A percentile compares a stretch with the other conserved stretches of the same genome.
phyloP scores from a whole-genome alignment of 441 rosid genomes.

The Adansonia rubrostipa region DNA sequence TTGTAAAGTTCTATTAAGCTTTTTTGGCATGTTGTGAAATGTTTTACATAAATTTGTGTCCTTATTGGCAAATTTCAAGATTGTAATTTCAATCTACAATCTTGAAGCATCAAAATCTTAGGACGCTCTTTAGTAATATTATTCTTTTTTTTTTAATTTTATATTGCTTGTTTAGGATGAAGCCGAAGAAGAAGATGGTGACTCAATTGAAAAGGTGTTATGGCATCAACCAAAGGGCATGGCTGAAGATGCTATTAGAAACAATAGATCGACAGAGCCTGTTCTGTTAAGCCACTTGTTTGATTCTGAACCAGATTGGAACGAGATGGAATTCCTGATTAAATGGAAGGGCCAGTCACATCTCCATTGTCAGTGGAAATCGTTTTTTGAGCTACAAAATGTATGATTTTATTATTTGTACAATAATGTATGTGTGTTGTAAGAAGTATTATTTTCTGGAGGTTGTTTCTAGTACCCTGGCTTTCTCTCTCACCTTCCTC shows the following conservation, averaged over 20 bases:
- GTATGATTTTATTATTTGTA: constrained; percentile 44
- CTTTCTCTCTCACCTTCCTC: constrained; percentile 17
- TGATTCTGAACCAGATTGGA: constrained; percentile 87
- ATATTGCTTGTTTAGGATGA: constrained; percentile 66
- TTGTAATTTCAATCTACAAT: background rate
- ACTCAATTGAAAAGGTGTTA: constrained; percentile 88
- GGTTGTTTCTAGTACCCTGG: background rate
- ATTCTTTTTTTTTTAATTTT: background rate
- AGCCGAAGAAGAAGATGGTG: constrained; percentile 92
- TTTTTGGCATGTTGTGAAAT: background rate
- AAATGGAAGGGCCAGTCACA: constrained; percentile 99
- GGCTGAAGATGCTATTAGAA: constrained; percentile 70
- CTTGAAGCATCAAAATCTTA: background rate
- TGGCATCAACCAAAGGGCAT: constrained; percentile 97
- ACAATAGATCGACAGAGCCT: constrained; percentile 73
- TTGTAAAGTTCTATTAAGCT: background rate
- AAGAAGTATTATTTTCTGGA: constrained; percentile 23
- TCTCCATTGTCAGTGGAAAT: constrained; percentile 97
- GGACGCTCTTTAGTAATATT: background rate
- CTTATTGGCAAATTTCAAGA: background rate
- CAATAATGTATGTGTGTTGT: constrained; percentile 21
- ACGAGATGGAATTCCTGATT: constrained; percentile 86
- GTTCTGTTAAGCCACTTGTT: constrained; percentile 71
- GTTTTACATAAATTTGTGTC: background rate
- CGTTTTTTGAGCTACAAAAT: constrained; percentile 81